Base-by-base conservation (phyloP, 116 monocot species). In the Dioscorea cayenensis region DNA sequence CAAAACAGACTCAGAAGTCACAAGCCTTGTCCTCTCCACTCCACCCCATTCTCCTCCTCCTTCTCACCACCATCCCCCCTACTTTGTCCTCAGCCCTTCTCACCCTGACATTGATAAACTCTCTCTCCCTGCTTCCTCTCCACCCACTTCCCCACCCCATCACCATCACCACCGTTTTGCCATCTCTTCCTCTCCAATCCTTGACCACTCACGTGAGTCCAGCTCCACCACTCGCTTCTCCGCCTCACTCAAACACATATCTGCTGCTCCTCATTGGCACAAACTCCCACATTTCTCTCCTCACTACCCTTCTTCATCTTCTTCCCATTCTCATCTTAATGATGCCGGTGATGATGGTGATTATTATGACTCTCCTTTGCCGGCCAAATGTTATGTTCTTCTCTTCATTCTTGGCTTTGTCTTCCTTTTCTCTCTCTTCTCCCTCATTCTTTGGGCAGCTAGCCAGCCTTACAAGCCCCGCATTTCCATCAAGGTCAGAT, bases 171-270 rank as follows among this genome's bases (percentile, higher is more conserved):
- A 25, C 25, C 25, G 25, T 25, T 81, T 74, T 71, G 29, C 69
- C 65, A 79, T 79, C 75, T 87, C 85, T 23, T 79, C 84, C 22
- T 25, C 25, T 25, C 32, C 32, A 32, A 74, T 84, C 82, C 83
- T 92, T 80, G 81, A 92, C 84, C 92, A 95, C 80, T 92, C 92
- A 58, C 79, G 89, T 20, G 90, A 95, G 76, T 95, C 89, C 14
- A 25, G 25, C 1, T 83, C 91, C 74, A 83, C 87, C 73, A 79
- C 88, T 20, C 89, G 84, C 19, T 86, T 92, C 87, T 89, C 92
- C 68, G 82, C 82, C 70, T 82, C 89, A 14, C 76, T 87, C 64
- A 81, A 83, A 71, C 49, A 81, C 66, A 61, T 2, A 1, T 2
- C 32, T 0, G 32, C 32, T 32, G 1, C 43, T 1, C 50, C 66